Evolutionary conservation across 768 basidiomycete species (phyloP).

Genomic region (Gautieria morchelliformis): DNA sequence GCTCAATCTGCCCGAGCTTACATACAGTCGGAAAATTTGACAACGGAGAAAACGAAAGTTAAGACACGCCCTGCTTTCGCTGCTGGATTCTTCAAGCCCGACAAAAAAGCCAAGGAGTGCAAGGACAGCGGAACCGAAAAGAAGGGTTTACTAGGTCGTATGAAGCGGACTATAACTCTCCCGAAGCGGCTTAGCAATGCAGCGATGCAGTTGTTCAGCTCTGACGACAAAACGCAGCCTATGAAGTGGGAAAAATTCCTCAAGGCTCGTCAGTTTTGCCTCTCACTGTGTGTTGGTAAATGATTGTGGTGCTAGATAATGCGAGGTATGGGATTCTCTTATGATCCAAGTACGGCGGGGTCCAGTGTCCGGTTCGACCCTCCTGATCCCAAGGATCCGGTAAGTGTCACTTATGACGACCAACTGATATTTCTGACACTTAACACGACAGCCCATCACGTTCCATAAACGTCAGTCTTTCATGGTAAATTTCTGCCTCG

Average conservation of each 20-base stretch:
- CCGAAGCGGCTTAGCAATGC: slow-evolving; percentile 44
- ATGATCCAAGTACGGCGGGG: slow-evolving; percentile 67
- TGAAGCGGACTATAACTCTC: not conserved
- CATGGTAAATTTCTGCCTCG: not conserved
- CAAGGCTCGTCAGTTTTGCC: slow-evolving; percentile 34
- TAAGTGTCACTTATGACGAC: slow-evolving; percentile 17
- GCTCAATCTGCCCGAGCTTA: slow-evolving; percentile 70
- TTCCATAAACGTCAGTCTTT: slow-evolving; percentile 59
- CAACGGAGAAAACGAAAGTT: slow-evolving; percentile 46
- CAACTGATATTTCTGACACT: not conserved
- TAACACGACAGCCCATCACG: slow-evolving; percentile 44
- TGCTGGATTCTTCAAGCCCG: slow-evolving; percentile 36
- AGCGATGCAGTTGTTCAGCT: slow-evolving; percentile 59
- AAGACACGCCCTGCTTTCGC: slow-evolving; percentile 60
- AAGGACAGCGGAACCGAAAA: slow-evolving; percentile 35
- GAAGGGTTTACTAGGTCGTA: slow-evolving; percentile 22
- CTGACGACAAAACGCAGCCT: slow-evolving; percentile 40
- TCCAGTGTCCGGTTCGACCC: slow-evolving; percentile 80
- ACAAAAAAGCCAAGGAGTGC: slow-evolving; percentile 30
- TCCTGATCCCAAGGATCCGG: slow-evolving; percentile 41
- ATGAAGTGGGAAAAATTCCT: slow-evolving; percentile 80
- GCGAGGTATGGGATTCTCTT: slow-evolving; percentile 68
- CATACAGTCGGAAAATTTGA: slow-evolving; percentile 41
- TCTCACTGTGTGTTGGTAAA: not conserved
- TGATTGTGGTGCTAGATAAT: slow-evolving; percentile 42